Base-by-base conservation (phyloP, 306 rosid genomes). In the Mimosa bimucronata region DNA sequence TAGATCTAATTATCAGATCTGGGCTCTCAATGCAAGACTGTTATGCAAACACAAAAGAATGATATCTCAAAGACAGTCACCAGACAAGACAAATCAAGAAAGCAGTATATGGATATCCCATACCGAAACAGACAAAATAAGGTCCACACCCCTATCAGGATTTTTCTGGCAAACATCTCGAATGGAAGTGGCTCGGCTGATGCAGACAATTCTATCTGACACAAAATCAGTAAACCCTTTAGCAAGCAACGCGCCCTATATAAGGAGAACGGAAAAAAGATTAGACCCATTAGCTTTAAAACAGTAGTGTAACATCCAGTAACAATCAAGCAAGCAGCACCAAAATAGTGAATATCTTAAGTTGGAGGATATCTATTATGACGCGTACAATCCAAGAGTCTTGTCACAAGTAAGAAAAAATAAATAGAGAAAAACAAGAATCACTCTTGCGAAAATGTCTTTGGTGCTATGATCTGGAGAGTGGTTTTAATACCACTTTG, bases 91-190 rank as follows among this genome's bases (percentile, higher is more conserved):
- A 71, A 41, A 83, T 38, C 61, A 74, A 81, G 66, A 70, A 65
- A 83, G 67, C 2, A 79, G 40, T 48, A 37, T 29, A 76, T 23
- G 25, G 65, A 34, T 37, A 26, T 78, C 66, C 42, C 95, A 67
- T 90, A 94, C 98, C 83, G 97, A 91, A 87, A 94, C 97, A 80
- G 98, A 92, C 87, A 94, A 88, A 83, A 94, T 89, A 82, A 94
- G 95, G 79, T 92, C 98, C 82, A 94, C 87, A 46, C 98, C 98
- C 95, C 98, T 85, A 79, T 95, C 98, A 78, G 98, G 91, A 85
- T 84, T 86, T 88, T 81, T 92, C 82, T 85, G 90, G 88, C 98
- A 95, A 83, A 95, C 94, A 88, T 92, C 98, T 74, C 93, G 91
- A 73, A 95, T 85, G 60, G 98, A 95, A 88, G 93, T 92, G 52